Evolutionary conservation across 768 basidiomycete genomes (phyloP).

Genomic region (Boletus reticulatus): DNA sequence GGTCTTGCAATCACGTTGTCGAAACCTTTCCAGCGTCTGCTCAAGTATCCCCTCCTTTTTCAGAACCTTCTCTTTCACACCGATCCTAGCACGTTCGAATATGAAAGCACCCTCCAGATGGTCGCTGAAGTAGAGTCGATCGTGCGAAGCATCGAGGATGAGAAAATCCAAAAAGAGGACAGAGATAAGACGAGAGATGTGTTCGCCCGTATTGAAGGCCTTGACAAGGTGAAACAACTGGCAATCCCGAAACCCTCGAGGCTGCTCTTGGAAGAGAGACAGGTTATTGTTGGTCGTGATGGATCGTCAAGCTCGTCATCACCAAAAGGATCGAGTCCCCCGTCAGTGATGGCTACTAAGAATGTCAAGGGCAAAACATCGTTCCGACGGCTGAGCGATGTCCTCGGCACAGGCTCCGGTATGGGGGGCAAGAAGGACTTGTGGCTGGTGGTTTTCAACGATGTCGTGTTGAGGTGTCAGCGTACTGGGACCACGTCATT

Average conservation of each 20-base stretch:
- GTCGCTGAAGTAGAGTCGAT: constrained; percentile 96
- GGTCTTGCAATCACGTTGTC: constrained; percentile 93
- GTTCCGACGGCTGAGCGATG: constrained; percentile 87
- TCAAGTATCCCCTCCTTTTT: constrained; percentile 96
- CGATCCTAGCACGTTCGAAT: constrained; percentile 96
- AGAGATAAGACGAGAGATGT: constrained; percentile 93
- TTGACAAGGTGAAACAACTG: constrained; percentile 91
- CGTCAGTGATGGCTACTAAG: constrained; percentile 41
- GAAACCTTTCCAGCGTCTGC: constrained; percentile 94
- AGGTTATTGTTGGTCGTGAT: constrained; percentile 40
- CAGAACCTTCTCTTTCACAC: constrained; percentile 97
- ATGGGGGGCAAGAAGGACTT: constrained; percentile 76
- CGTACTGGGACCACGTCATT: constrained; percentile 85
- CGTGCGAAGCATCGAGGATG: constrained; percentile 95
- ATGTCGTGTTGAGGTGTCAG: constrained; percentile 91
- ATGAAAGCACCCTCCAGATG: constrained; percentile 94
- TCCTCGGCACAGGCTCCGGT: constrained; percentile 60
- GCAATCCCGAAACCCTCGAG: constrained; percentile 89
- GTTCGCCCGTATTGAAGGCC: constrained; percentile 92
- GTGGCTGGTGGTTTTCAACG: constrained; percentile 96
- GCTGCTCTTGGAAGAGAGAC: constrained; percentile 80
- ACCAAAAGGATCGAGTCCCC: constrained; percentile 34
- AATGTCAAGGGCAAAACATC: constrained; percentile 80
- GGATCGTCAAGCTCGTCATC: constrained; percentile 6
- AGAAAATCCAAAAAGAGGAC: constrained; percentile 96